These are phyloP conservation scores for Zygosaccharomyces pseudobailii DNA, from an alignment of 1,139 yeast genomes.

Conservation along the genomic window DNA sequence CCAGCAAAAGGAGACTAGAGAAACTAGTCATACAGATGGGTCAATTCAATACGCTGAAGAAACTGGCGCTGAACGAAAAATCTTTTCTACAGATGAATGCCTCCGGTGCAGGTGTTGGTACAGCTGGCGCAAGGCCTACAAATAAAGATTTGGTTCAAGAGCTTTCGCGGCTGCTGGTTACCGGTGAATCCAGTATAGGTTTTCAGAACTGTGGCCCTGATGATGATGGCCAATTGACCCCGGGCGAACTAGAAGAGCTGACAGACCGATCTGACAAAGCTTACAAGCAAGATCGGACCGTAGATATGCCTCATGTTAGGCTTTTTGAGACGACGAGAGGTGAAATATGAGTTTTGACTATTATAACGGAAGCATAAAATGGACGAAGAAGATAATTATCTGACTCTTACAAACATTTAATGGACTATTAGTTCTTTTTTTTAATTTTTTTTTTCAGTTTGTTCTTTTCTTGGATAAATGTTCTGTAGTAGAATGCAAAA, in stretches of 20 bases:
- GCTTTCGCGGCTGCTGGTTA: constrained; percentile 26
- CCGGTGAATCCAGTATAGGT: constrained; percentile 32
- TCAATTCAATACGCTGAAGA: constrained; percentile 55
- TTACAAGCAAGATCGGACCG: constrained; percentile 34
- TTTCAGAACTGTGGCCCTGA: constrained; percentile 14
- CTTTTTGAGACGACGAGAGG: constrained; percentile 32
- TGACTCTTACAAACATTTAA: too few relatives aligned
- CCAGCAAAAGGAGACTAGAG: constrained; percentile 73
- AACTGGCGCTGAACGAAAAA: constrained; percentile 34
- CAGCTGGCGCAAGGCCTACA: constrained; percentile 13
- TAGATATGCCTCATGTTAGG: constrained; percentile 28
- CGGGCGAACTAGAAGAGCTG: constrained; percentile 48
- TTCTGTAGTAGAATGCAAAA: too few relatives aligned
- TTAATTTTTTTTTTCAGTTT: too few relatives aligned
- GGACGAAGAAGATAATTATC: too few relatives aligned
- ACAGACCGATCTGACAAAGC: constrained; percentile 50
- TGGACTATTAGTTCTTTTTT: too few relatives aligned
- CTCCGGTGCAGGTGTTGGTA: constrained; percentile 9
- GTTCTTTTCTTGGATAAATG: too few relatives aligned
- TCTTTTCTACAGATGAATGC: constrained; percentile 24
- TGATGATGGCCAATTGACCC: constrained; percentile 30
- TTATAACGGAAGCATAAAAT: too few relatives aligned
- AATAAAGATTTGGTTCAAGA: constrained; percentile 31
- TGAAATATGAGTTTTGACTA: constrained; percentile 2
- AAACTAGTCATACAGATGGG: constrained; percentile 83